Percentiles rank a stretch among this genome's conserved stretches.
Evolutionary conservation across 345 rosid species (phyloP).

Genomic region (Eucalyptus erythrocorys): DNA sequence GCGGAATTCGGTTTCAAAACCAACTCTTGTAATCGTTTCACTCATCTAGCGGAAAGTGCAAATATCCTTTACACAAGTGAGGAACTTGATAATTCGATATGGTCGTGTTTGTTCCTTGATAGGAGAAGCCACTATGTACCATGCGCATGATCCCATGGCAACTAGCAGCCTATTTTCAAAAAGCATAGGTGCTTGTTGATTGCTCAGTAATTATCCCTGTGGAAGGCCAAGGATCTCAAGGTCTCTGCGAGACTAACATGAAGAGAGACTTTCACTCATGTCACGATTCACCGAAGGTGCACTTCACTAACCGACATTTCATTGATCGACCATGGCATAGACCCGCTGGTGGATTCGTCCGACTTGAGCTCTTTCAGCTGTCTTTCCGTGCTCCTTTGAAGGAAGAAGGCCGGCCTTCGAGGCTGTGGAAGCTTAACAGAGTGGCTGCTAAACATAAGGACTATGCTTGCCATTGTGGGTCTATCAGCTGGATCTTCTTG

Average conservation of each 20-base stretch:
- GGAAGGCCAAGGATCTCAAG: not conserved
- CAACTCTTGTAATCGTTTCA: too few species aligned
- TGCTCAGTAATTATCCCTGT: not conserved
- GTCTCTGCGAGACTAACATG: not conserved
- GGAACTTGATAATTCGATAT: not conserved
- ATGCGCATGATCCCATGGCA: not conserved
- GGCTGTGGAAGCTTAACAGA: slow-evolving; percentile 1
- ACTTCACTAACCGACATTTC: not conserved
- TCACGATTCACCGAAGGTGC: not conserved
- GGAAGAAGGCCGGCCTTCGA: slow-evolving; percentile 7
- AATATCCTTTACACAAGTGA: too few species aligned
- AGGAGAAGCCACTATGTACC: not conserved
- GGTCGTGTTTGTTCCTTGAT: not conserved
- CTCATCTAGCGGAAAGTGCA: too few species aligned
- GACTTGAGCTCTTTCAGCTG: not conserved
- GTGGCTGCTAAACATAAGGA: slow-evolving; percentile 9
- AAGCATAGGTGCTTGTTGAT: not conserved
- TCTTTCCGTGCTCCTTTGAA: not conserved
- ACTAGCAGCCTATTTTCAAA: not conserved
- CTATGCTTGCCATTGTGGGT: slow-evolving; percentile 11
- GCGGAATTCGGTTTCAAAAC: too few species aligned
- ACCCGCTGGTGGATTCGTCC: not conserved
- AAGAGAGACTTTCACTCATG: not conserved
- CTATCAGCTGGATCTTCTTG: slow-evolving; percentile 11
- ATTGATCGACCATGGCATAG: not conserved